Evolutionary conservation across 495 filamentous ascomycete species (phyloP).

Genomic region (Daldinia decipiens): DNA sequence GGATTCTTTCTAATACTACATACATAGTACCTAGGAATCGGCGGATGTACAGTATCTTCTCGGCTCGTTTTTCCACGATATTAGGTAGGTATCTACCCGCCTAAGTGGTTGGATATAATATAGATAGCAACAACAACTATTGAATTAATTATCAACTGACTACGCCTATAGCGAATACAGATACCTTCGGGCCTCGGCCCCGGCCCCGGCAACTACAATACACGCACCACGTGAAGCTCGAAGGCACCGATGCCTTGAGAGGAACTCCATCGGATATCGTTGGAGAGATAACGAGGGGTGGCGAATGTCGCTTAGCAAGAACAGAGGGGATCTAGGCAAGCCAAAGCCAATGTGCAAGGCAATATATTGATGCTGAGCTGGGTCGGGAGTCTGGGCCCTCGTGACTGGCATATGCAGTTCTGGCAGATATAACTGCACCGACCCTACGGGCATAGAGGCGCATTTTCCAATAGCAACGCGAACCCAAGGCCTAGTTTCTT

Average conservation of each 20-base stretch:
- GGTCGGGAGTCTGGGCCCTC: neutral
- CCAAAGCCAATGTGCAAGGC: constrained; percentile 14
- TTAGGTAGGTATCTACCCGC: no score
- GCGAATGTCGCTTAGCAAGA: neutral
- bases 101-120: no score
- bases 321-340: constrained; percentile 11
- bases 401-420: neutral
- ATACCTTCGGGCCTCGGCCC: neutral
- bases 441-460: neutral
- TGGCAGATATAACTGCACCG: constrained; percentile 10
- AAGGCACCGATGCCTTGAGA: neutral
- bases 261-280: neutral
- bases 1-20: neutral
- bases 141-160: no score
- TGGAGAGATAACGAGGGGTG: neutral
- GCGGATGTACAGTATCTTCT: neutral
- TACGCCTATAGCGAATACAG: neutral
- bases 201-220: neutral
- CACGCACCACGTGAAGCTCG: neutral
- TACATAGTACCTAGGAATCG: neutral
- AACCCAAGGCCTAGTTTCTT: neutral
- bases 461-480: neutral
- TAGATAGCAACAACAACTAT: no score
- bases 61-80: neutral
- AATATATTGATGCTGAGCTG: constrained; percentile 29